A percentile compares a stretch with the other conserved stretches of the same genome.
Evolutionary conservation across 495 filamentous ascomycete species (phyloP).

Genomic region (Lasiosphaeria ovina): DNA sequence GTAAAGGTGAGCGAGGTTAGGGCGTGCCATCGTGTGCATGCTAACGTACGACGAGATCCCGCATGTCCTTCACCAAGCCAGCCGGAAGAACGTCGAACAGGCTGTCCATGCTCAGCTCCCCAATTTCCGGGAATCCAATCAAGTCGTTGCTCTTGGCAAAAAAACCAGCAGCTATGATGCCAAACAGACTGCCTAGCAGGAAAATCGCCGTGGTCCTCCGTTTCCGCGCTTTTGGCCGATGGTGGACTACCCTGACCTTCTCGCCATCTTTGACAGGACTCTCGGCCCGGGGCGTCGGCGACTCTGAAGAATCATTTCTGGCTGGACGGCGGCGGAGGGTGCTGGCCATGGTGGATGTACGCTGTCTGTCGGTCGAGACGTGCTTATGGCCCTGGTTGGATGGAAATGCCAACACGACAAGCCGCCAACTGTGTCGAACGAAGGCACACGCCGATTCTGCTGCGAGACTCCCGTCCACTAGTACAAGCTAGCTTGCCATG

Average conservation of each 20-base stretch:
- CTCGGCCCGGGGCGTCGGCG: constrained; percentile 36
- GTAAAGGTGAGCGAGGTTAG: background rate
- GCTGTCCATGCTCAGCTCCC: constrained; percentile 79
- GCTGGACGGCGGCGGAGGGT: constrained; percentile 49
- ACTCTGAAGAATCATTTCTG: constrained; percentile 22
- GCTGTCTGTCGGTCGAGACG: background rate
- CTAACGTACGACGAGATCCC: constrained; percentile 67
- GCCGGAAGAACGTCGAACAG: constrained; percentile 81
- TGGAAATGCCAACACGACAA: background rate
- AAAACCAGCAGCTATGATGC: constrained; percentile 74
- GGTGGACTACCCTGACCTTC: constrained; percentile 44
- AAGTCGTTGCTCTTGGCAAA: constrained; percentile 83
- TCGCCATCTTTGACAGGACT: constrained; percentile 46
- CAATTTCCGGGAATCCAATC: constrained; percentile 74
- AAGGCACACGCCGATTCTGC: too few relatives aligned
- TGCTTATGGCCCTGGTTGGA: background rate
- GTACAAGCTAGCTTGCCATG: too few relatives aligned
- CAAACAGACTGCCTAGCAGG: constrained; percentile 77
- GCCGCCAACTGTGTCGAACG: too few relatives aligned
- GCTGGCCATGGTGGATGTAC: constrained; percentile 36
- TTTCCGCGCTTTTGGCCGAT: constrained; percentile 53
- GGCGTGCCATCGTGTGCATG: too few relatives aligned
- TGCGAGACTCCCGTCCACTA: too few relatives aligned
- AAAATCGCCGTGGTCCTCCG: constrained; percentile 78
- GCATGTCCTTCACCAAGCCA: constrained; percentile 76